Conservation (phyloP, 257 asterid genomes). For the Plantago major region DNA sequence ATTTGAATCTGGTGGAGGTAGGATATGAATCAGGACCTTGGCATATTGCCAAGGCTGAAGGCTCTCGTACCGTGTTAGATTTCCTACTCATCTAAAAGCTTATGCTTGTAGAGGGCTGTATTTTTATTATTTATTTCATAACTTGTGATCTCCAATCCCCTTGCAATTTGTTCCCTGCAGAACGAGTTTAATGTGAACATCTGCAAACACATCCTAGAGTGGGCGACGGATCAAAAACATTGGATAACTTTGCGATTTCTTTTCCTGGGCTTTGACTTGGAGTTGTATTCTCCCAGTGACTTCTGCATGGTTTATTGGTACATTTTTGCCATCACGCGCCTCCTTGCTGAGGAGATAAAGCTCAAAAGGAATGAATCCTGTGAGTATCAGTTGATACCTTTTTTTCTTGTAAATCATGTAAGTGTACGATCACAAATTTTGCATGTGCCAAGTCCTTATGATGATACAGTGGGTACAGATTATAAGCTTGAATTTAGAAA, state of each 20-base stretch:
- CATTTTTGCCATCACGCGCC: constrained; percentile 61
- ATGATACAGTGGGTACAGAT: no score
- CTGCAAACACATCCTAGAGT: constrained; percentile 63
- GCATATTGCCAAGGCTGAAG: no score
- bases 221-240: constrained; percentile 93
- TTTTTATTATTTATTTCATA: background rate
- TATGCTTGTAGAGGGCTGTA: background rate
- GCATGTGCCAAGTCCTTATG: constrained; percentile 4
- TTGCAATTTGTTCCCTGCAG: constrained; percentile 33
- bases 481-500: no score
- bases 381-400: constrained; percentile 37
- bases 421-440: background rate
- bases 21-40: no score
- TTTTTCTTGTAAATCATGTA: constrained; percentile 12
- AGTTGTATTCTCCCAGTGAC: constrained; percentile 81
- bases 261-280: constrained; percentile 82
- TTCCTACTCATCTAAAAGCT: no score
- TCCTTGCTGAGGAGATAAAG: constrained; percentile 85
- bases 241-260: constrained; percentile 93
- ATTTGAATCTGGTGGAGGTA: no score
- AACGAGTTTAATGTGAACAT: constrained; percentile 42
- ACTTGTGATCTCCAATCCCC: constrained; percentile 11
- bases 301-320: constrained; percentile 99
- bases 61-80: no score
- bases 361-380: constrained; percentile 55